Conservation (phyloP, 345 rosid genomes). For the Toxicodendron radicans region DNA sequence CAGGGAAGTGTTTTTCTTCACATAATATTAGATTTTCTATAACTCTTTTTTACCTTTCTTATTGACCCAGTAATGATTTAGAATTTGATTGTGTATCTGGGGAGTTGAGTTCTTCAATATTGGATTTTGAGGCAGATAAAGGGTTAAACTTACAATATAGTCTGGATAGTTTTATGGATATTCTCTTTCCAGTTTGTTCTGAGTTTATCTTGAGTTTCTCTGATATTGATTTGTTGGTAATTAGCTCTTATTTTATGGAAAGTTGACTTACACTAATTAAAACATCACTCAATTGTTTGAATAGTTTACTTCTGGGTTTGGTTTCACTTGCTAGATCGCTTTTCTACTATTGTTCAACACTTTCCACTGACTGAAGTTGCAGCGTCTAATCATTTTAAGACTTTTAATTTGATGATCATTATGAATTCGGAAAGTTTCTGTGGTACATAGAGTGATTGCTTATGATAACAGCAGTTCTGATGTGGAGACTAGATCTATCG, state of each 20-base stretch:
- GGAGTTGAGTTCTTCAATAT: no score
- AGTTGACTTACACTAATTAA: neutral
- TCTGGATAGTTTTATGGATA: neutral
- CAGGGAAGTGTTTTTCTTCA: neutral
- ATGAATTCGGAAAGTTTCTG: no score
- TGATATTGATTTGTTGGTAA: neutral
- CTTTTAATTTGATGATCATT: no score
- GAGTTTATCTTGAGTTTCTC: neutral
- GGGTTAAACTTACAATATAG: neutral
- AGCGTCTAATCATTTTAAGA: neutral
- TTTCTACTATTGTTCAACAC: neutral
- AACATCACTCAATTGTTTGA: neutral
- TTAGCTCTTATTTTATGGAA: neutral
- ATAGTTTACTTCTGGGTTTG: neutral
- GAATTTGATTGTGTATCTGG: no score
- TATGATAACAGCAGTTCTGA: no score
- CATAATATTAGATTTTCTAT: neutral
- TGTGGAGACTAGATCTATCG: no score
- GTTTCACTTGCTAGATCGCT: neutral
- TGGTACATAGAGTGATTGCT: no score
- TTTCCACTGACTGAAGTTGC: neutral
- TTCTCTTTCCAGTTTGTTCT: neutral
- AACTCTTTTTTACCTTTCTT: no score
- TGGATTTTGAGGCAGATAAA: neutral
- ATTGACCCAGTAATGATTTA: no score